phyloP scores from a whole-genome alignment of 768 basidiomycete species.

The Phanerochaete carnosa region DNA sequence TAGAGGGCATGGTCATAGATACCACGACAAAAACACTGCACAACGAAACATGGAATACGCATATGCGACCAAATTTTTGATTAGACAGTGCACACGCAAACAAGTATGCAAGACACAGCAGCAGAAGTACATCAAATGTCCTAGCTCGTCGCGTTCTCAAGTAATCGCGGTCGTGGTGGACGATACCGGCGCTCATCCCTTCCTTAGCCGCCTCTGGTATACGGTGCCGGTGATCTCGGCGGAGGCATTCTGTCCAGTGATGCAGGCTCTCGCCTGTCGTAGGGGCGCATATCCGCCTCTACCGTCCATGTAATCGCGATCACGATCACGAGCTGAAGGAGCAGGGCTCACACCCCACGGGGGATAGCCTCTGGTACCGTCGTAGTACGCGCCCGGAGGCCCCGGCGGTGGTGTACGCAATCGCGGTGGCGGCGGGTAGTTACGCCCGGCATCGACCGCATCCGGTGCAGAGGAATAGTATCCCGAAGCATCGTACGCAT shows the following conservation, averaged over 20 bases:
- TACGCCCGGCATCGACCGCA: background rate
- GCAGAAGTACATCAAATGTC: background rate
- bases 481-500: conserved; percentile 9
- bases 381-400: conserved; percentile 16
- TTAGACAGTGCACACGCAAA: too few species aligned
- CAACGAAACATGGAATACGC: background rate
- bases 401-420: conserved; percentile 18
- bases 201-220: conserved; percentile 14
- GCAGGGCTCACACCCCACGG: conserved; percentile 14
- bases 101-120: background rate
- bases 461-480: conserved; percentile 13
- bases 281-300: conserved; percentile 15
- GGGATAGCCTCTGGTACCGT: conserved; percentile 12
- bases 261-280: conserved; percentile 14
- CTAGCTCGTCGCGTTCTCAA: background rate
- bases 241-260: conserved; percentile 14
- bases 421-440: conserved; percentile 14
- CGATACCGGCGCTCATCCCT: conserved; percentile 22
- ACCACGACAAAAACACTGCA: too few species aligned
- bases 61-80: background rate
- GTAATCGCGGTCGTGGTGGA: background rate
- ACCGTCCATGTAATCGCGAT: conserved; percentile 7
- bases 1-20: too few species aligned
- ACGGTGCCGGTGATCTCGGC: conserved; percentile 20
- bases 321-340: conserved; percentile 7